A percentile compares a stretch with the other conserved stretches of the same genome.
phyloP scores from a whole-genome alignment of 345 rosid genomes.

The Ricinus communis region DNA sequence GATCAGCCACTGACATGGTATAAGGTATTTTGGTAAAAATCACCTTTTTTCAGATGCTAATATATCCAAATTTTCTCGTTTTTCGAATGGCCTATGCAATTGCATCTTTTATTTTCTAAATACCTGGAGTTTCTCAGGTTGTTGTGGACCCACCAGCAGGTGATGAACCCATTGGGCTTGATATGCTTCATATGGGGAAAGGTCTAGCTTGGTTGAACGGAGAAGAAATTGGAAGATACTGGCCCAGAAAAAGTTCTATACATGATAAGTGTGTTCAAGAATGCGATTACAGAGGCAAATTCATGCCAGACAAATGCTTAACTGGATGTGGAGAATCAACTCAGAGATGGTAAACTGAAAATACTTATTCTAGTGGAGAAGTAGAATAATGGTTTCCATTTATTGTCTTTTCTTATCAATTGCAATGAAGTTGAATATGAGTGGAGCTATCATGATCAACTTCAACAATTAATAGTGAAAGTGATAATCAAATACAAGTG shows the following conservation, averaged over 20 bases:
- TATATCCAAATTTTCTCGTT: background rate
- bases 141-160: slow-evolving; percentile 74
- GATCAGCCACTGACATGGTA: slow-evolving; percentile 87
- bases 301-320: slow-evolving; percentile 72
- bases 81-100: background rate
- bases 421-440: background rate
- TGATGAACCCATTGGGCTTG: slow-evolving; percentile 81
- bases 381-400: background rate
- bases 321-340: slow-evolving; percentile 92
- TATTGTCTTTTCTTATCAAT: background rate
- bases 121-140: slow-evolving; percentile 43
- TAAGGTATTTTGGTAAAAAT: slow-evolving; percentile 49
- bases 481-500: background rate
- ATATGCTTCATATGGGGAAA: slow-evolving; percentile 91
- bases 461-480: background rate
- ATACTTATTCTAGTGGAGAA: background rate
- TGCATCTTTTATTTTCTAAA: background rate
- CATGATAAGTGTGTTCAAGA: slow-evolving; percentile 55
- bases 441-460: background rate
- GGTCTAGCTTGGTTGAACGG: slow-evolving; percentile 98
- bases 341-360: slow-evolving; percentile 78
- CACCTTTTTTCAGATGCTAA: slow-evolving; percentile 3
- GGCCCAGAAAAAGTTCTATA: slow-evolving; percentile 53
- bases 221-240: slow-evolving; percentile 94
- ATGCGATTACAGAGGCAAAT: slow-evolving; percentile 80